Evolutionary conservation across 441 rosid genomes (phyloP).

Genomic region (Lepidium campestre): DNA sequence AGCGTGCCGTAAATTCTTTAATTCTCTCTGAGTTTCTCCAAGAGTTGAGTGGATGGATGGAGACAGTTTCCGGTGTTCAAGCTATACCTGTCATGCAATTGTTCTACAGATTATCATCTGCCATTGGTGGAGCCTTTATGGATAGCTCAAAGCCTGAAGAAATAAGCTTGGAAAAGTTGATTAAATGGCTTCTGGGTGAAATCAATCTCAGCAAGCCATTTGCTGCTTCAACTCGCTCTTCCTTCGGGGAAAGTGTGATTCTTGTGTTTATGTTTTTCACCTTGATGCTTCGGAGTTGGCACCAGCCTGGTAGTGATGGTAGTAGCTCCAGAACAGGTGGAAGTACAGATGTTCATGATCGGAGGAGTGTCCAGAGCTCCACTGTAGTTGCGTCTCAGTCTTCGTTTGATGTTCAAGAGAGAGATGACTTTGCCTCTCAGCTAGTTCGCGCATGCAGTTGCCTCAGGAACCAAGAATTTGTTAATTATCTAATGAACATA

Average conservation of each 20-base stretch:
- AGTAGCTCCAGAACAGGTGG: slow-evolving; percentile 50
- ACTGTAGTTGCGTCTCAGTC: slow-evolving; percentile 52
- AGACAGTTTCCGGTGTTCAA: slow-evolving; percentile 74
- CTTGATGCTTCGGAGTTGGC: slow-evolving; percentile 99
- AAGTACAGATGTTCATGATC: slow-evolving; percentile 60
- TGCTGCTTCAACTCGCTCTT: slow-evolving; percentile 61
- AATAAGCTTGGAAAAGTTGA: slow-evolving; percentile 81
- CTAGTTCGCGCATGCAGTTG: slow-evolving; percentile 80
- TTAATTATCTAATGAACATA: slow-evolving; percentile 94
- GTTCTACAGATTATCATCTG: slow-evolving; percentile 95
- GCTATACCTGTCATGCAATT: slow-evolving; percentile 98
- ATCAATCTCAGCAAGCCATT: slow-evolving; percentile 77
- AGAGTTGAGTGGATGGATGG: slow-evolving; percentile 99
- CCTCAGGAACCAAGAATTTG: slow-evolving; percentile 86
- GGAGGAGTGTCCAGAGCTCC: slow-evolving; percentile 46
- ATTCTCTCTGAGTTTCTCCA: slow-evolving; percentile 94
- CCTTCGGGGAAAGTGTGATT: slow-evolving; percentile 91
- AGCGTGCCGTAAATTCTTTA: slow-evolving; percentile 90
- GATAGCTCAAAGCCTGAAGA: slow-evolving; percentile 87
- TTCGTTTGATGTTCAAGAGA: slow-evolving; percentile 74
- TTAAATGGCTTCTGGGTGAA: slow-evolving; percentile 91
- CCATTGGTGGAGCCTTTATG: slow-evolving; percentile 95
- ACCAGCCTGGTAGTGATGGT: slow-evolving; percentile 91
- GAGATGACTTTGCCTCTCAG: slow-evolving; percentile 84
- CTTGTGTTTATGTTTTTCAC: slow-evolving; percentile 99